Base-by-base conservation (phyloP, 371 early-diverging fungal species). In the Amoeboaphelidium protococcarum region DNA sequence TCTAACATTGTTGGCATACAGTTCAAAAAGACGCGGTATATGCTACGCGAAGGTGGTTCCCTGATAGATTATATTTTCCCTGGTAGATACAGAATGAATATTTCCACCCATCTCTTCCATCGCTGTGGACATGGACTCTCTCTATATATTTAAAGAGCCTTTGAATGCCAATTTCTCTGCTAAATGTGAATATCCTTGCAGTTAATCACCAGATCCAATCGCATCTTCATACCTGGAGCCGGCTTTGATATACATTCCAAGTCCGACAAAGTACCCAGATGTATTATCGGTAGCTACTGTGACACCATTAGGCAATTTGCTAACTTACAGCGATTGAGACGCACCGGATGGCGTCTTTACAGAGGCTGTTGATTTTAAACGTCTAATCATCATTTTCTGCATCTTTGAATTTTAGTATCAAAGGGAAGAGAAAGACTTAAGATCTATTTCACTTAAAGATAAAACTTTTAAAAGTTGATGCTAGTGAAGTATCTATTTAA, bases 21-120 rank as follows among this genome's bases (percentile, higher is more conserved):
- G 63, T 6, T 69, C 54, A 26, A 86, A 47, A 19, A 82, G 72
- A 21, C 69, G 62, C 2, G 67, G 62, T 10, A 88, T 58, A 57
- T 86, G 84, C 53, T 81, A 73, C 13, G 71, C 72, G 57, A 90
- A 82, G 22, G 90, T 78, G 2, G 87, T 74, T 0, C 82, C 78
- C 59, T 88, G 90, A 58, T 86, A 88, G 76, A 87, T 80, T 59
- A 90, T 81, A 43, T 75, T 72, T 60, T 94, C 95, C 20, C 91
- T 75, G n/a, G 82, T 75, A 27, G 80, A 73, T 25, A 82, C 79
- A 45, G 87, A 78, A 66, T 76, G 73, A 25, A 91, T 69, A 47
- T 84, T 87, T 21, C 89, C 89, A 13, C 90, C 91, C 19, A 90
- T 60, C 20, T 71, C 65, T 50, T 88, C 90, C 41, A 90, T 61